These are phyloP conservation scores for Elsinoe necatrix DNA, from an alignment of 2,329 filamentous ascomycete species.

Conservation along the genomic window DNA sequence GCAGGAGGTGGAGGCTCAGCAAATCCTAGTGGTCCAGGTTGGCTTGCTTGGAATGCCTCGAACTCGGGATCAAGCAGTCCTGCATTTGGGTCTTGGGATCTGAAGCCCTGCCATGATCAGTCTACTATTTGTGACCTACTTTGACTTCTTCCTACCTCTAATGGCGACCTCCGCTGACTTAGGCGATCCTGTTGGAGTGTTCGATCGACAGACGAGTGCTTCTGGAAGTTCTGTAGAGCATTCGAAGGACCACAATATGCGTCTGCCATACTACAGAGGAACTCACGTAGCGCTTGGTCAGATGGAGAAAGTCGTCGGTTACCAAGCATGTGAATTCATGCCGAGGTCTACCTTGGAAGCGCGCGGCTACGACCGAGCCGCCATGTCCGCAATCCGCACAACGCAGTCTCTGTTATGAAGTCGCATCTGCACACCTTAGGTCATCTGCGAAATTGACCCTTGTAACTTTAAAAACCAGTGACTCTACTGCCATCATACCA, in stretches of 20 bases:
- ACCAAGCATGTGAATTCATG: slow-evolving; percentile 13
- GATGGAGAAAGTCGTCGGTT: background rate
- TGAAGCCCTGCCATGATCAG: slow-evolving; percentile 46
- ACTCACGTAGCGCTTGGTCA: background rate
- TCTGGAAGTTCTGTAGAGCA: slow-evolving; percentile 63
- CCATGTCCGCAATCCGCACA: no score
- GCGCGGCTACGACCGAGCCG: background rate
- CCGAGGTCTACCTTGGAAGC: slow-evolving; percentile 9
- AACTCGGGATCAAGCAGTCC: slow-evolving; percentile 58
- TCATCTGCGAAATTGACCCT: no score
- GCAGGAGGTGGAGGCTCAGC: slow-evolving; percentile 30
- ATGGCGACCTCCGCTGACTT: slow-evolving; percentile 42
- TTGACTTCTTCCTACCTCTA: slow-evolving; percentile 39
- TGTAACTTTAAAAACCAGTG: no score
- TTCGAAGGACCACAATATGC: slow-evolving; percentile 67
- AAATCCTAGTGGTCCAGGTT: slow-evolving; percentile 27
- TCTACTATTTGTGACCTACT: background rate
- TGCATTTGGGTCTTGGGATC: slow-evolving; percentile 48
- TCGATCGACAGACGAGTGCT: slow-evolving; percentile 59
- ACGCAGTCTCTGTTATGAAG: no score
- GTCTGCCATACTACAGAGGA: slow-evolving; percentile 49
- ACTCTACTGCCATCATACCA: no score
- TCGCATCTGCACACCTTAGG: no score
- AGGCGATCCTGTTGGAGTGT: slow-evolving; percentile 66
- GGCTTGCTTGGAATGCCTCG: slow-evolving; percentile 56